Evolutionary conservation across 2,329 filamentous ascomycete species (phyloP).

Genomic region (Claviceps africana): DNA sequence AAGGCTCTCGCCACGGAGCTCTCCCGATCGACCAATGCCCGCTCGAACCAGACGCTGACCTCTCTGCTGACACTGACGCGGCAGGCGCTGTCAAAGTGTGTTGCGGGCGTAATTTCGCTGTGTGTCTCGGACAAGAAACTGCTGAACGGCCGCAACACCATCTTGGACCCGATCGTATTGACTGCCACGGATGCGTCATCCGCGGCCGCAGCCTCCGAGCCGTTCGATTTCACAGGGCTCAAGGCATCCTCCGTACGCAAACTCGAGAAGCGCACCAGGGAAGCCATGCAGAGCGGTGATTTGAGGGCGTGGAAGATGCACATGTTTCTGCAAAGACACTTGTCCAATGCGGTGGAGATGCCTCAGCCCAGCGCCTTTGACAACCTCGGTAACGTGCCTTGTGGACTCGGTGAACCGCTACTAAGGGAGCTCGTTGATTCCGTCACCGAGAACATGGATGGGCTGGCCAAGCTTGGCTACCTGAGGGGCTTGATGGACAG

Average conservation of each 20-base stretch:
- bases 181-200: conserved; percentile 21
- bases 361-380: conserved; percentile 22
- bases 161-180: conserved; percentile 16
- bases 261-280: conserved; percentile 21
- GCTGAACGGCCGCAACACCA: conserved; percentile 11
- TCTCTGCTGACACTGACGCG: conserved; percentile 14
- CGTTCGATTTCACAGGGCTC: conserved; percentile 11
- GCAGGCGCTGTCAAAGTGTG: conserved; percentile 14
- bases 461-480: conserved; percentile 22
- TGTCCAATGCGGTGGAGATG: conserved; percentile 18
- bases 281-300: conserved; percentile 21
- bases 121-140: conserved; percentile 19
- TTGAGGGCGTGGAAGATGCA: conserved; percentile 32
- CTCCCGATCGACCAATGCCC: conserved; percentile 14
- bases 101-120: conserved; percentile 13
- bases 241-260: conserved; percentile 20
- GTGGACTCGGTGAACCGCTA: conserved; percentile 17
- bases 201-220: conserved; percentile 9
- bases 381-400: conserved; percentile 15
- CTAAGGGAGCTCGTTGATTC: conserved; percentile 19
- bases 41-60: conserved; percentile 12
- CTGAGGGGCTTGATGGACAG: conserved; percentile 23
- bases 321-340: conserved; percentile 27
- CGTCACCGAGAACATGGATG: conserved; percentile 19
- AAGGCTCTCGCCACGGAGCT: conserved; percentile 20